Percentiles rank a stretch among this genome's conserved stretches.
phyloP scores from a whole-genome alignment of 2,329 filamentous ascomycete species.

The Rhexocercosporidium sp. region DNA sequence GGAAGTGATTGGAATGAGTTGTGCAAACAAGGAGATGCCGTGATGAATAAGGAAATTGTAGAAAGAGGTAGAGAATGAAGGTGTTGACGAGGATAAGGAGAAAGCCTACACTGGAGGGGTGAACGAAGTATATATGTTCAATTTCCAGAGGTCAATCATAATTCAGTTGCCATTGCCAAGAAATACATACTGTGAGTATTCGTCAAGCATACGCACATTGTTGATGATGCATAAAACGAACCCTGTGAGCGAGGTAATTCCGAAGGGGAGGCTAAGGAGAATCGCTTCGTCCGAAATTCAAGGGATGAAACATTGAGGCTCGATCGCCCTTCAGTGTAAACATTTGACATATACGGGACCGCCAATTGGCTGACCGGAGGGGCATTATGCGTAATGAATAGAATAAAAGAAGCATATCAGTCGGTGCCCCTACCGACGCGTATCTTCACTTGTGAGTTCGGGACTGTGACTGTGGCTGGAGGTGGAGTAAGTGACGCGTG shows the following conservation, averaged over 20 bases:
- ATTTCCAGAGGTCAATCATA: background rate
- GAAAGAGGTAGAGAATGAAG: conserved; percentile 4
- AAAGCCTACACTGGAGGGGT: background rate
- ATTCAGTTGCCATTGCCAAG: background rate
- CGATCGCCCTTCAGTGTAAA: background rate
- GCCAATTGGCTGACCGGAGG: background rate
- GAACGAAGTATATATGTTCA: background rate
- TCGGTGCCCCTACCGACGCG: background rate
- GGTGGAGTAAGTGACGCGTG: conserved; percentile 3
- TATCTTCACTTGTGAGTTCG: background rate
- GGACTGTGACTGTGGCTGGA: background rate
- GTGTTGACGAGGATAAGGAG: background rate
- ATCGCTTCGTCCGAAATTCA: background rate
- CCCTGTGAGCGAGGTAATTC: background rate
- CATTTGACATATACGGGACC: background rate
- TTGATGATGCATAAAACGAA: background rate
- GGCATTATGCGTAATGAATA: background rate
- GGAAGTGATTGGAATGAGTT: conserved; percentile 11
- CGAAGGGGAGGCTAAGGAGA: background rate
- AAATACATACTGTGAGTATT: background rate
- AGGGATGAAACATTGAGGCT: background rate
- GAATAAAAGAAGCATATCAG: background rate
- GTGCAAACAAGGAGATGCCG: conserved; percentile 16
- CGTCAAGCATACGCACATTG: conserved; percentile 5
- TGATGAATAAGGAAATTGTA: conserved; percentile 11